phyloP scores from a whole-genome alignment of 306 rosid genomes.

The Prunus campanulata region DNA sequence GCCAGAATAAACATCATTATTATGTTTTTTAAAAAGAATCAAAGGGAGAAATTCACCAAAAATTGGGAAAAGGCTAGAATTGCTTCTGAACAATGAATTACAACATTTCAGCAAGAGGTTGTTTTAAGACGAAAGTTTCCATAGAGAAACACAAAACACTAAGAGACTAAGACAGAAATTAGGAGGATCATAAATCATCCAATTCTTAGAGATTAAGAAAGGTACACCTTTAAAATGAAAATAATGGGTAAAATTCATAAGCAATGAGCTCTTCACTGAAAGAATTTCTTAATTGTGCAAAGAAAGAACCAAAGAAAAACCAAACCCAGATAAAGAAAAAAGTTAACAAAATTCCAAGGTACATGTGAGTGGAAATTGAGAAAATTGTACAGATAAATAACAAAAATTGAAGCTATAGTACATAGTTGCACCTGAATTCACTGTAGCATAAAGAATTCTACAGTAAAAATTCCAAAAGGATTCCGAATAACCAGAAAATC shows the following conservation, averaged over 20 bases:
- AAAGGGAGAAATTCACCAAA: background rate
- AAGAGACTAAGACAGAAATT: background rate
- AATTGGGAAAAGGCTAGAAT: background rate
- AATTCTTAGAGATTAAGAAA: background rate
- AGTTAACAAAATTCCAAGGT: background rate
- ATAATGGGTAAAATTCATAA: background rate
- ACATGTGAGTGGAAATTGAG: background rate
- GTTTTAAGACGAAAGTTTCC: background rate
- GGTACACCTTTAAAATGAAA: background rate
- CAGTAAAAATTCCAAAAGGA: background rate
- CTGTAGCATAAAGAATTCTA: background rate
- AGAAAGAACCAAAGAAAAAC: conserved; percentile 7
- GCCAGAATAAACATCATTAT: conserved; percentile 3
- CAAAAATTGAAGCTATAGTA: background rate
- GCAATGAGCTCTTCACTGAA: background rate
- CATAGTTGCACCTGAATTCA: conserved; percentile 1
- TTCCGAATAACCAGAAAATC: background rate
- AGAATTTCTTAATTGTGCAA: background rate
- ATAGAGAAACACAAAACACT: background rate
- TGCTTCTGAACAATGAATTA: background rate
- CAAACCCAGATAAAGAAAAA: background rate
- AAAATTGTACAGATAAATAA: background rate
- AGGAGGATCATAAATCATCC: background rate
- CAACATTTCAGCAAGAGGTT: background rate
- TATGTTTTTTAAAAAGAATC: background rate